phyloP scores from a whole-genome alignment of 768 basidiomycete genomes.

The Mrakia gelida region DNA sequence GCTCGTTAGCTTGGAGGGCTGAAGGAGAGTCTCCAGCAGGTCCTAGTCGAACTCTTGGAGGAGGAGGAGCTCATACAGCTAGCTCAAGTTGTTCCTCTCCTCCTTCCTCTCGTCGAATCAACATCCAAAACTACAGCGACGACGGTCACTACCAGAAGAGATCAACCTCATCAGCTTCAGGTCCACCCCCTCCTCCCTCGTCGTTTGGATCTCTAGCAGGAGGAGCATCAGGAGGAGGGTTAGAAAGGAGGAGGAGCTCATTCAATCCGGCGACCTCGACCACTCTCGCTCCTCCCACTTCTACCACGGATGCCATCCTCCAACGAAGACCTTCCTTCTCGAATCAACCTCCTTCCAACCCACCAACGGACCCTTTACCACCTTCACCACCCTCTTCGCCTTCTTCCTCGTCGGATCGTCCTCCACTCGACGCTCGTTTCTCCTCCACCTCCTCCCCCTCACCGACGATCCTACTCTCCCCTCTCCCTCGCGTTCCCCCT shows the following conservation, averaged over 20 bases:
- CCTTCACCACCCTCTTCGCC: neutral
- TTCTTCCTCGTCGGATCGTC: neutral
- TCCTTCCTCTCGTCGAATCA: no score
- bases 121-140: no score
- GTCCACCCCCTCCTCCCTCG: neutral
- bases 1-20: no score
- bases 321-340: neutral
- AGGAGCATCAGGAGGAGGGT: no score
- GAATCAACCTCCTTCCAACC: neutral
- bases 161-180: no score
- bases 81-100: no score
- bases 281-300: neutral
- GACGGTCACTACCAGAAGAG: no score
- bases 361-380: no score
- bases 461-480: neutral
- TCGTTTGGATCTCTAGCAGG: neutral
- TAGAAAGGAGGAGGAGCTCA: no score
- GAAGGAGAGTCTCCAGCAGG: no score
- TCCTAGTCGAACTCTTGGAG: no score
- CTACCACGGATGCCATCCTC: neutral
- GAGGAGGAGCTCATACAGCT: no score
- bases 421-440: neutral
- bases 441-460: neutral
- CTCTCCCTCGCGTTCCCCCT: neutral
- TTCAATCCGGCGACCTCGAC: neutral